These are phyloP conservation scores for Aspergillus arachidicola DNA, from an alignment of 2,329 filamentous ascomycete species.

Conservation along the genomic window DNA sequence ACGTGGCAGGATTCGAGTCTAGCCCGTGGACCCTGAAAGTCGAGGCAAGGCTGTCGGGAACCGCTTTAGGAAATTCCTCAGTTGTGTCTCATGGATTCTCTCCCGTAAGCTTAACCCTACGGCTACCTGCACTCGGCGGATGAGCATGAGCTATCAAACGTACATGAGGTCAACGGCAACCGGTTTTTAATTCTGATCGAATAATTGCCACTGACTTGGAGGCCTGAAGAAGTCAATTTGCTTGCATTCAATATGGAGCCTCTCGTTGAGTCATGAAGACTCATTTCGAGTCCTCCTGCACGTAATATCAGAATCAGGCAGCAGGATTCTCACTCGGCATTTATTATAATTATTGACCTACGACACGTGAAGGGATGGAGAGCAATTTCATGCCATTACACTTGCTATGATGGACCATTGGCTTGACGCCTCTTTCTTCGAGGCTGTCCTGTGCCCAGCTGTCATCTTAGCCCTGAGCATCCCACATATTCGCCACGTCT, in stretches of 20 bases:
- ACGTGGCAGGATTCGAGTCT: neutral
- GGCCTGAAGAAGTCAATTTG: neutral
- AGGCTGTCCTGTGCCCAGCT: neutral
- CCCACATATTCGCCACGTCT: neutral
- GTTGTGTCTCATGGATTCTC: neutral
- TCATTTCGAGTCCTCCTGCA: neutral
- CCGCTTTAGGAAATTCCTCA: neutral
- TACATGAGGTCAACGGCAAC: neutral
- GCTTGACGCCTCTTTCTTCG: neutral
- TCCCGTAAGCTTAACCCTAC: no score
- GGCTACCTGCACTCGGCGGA: neutral
- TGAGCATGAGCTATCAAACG: neutral
- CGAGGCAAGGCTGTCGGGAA: neutral
- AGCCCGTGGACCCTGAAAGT: neutral
- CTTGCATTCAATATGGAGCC: neutral
- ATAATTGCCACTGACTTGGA: neutral
- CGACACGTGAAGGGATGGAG: neutral
- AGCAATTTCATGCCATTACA: neutral
- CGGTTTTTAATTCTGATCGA: neutral
- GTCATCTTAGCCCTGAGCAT: conserved; percentile 4
- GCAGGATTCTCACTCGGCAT: neutral
- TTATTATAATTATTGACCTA: neutral
- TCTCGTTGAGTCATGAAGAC: neutral
- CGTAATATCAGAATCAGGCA: neutral
- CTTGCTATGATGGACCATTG: neutral